Base-by-base conservation (phyloP, 345 rosid genomes). In the Eucalyptus erythrocorys region DNA sequence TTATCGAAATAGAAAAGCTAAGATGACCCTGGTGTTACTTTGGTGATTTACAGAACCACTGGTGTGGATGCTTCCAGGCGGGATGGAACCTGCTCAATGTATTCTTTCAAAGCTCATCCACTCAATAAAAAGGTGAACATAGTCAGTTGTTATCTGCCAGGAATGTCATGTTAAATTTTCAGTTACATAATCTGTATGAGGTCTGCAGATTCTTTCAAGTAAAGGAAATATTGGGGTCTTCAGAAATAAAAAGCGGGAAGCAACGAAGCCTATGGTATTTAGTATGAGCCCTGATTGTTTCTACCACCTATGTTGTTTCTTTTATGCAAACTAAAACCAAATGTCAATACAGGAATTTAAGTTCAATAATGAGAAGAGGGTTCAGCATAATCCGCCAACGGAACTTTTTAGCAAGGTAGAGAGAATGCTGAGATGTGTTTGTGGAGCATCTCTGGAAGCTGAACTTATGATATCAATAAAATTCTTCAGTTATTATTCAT, bases 351-450 rank as follows among this genome's bases (percentile, higher is more conserved):
- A 97, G 99, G 99, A 94, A 90, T 95, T 96, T 89, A 95, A 91
- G 89, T 96, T 97, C 89, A 95, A 90, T 48, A 91, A 92, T 5
- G 96, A 93, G 88, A 96, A 92, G 92, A 95, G 91, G 90, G 89
- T 88, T 92, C 95, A 85, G 48, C 95, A 92, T 89, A 93, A 94
- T 93, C 94, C 92, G 37, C 98, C 99, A 13, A 87, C 92, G 45
- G 99, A 98, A 50, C 97, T 97, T 90, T 96, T 97, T 90, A 95
- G 96, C 88, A 98, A 96, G 99, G 99, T 98, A 94, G 89, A 76
- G 89, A 76, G 14, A 40, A 37, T 76, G 15, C 47, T 40, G 47
- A 76, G 84, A 40, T 76, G 84, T 76, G 85, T 51, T 57, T 86
- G 87, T 21, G 32, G 13, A 47, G 66, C 19, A 64, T 8, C 30